Percentiles rank a stretch among this genome's conserved stretches.
Evolutionary conservation across 23 red algal species (phyloP).

Genomic region (Gracilaria caudata): DNA sequence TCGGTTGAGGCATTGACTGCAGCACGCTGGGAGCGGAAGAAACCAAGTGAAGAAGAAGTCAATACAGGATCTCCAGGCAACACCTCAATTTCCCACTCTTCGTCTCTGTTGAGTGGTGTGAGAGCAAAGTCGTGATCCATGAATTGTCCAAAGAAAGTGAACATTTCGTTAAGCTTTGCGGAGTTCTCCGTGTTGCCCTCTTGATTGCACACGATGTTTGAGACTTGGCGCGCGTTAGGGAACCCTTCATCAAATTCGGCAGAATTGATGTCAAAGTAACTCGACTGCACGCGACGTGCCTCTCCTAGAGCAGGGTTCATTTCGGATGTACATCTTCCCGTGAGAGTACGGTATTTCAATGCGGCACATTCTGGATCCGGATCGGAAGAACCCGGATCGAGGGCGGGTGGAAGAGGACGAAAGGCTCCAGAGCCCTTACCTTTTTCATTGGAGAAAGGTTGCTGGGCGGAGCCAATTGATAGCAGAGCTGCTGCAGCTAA

Average conservation of each 20-base stretch:
- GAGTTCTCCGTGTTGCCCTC: not conserved
- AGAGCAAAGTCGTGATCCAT: constrained; percentile 62
- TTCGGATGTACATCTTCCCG: constrained; percentile 3
- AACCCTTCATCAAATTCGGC: not conserved
- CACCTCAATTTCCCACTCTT: constrained; percentile 11
- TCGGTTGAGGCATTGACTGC: not conserved
- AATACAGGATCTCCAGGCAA: constrained; percentile 2
- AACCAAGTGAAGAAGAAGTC: not conserved
- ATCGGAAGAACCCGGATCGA: not conserved
- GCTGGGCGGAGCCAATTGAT: not conserved
- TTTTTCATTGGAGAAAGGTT: not conserved
- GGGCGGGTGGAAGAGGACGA: not conserved
- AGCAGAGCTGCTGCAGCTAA: no score
- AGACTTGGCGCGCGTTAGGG: constrained; percentile 8
- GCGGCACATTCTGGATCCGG: not conserved
- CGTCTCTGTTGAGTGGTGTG: constrained; percentile 12
- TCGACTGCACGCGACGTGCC: not conserved
- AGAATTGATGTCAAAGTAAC: not conserved
- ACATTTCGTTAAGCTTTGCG: constrained; percentile 27
- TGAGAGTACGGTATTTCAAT: not conserved
- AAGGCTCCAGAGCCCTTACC: not conserved
- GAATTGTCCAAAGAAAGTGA: constrained; percentile 64
- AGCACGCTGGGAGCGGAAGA: constrained; percentile 34
- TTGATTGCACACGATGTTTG: constrained; percentile 32
- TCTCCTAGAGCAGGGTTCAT: not conserved